These are phyloP conservation scores for Candida multigemmis DNA, from an alignment of 805 yeast genomes.

Conservation along the genomic window DNA sequence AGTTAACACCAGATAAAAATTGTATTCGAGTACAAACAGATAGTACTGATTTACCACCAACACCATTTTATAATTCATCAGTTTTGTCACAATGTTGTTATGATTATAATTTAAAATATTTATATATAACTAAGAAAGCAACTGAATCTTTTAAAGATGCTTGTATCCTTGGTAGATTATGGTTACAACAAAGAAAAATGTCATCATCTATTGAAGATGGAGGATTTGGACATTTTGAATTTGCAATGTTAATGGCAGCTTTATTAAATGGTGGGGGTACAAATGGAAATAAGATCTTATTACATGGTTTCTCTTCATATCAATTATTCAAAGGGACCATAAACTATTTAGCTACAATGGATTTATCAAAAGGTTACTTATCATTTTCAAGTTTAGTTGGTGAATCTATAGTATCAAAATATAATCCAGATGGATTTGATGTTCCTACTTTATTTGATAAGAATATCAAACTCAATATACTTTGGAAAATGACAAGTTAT, in stretches of 20 bases:
- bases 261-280: conserved; percentile 76
- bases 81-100: conserved; percentile 60
- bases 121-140: conserved; percentile 66
- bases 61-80: conserved; percentile 83
- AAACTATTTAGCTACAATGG: conserved; percentile 73
- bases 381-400: conserved; percentile 55
- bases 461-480: conserved; percentile 63
- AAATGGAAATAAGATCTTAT: conserved; percentile 63
- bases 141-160: conserved; percentile 85
- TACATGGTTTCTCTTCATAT: conserved; percentile 86
- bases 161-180: conserved; percentile 72
- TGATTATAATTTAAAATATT: conserved; percentile 61
- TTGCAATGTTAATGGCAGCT: conserved; percentile 71
- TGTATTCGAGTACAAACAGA: conserved; percentile 64
- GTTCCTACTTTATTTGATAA: conserved; percentile 74
- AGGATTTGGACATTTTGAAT: conserved; percentile 93
- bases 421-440: conserved; percentile 50
- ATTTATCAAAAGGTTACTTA: conserved; percentile 57
- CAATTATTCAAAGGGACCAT: conserved; percentile 88
- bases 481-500: conserved; percentile 71
- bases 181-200: conserved; percentile 86
- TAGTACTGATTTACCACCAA: conserved; percentile 47
- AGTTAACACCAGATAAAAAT: conserved; percentile 71
- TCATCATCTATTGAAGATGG: conserved; percentile 52
- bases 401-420: conserved; percentile 31